These are phyloP conservation scores for Trypanosoma platydactyli DNA, from an alignment of 208 protist species.

Conservation along the genomic window DNA sequence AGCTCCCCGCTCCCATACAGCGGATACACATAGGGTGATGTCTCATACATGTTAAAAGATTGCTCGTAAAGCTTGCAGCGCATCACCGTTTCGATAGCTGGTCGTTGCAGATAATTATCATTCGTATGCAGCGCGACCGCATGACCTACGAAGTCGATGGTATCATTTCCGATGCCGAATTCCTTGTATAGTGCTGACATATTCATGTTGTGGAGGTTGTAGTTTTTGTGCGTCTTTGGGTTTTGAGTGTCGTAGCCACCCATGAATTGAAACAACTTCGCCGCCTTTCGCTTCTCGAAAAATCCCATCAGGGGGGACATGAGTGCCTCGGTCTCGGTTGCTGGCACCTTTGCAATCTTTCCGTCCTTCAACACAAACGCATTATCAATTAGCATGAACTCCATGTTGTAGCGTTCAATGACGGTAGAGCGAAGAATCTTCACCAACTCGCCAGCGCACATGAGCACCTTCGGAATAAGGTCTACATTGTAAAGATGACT, in stretches of 20 bases:
- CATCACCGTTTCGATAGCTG: conserved; percentile 93
- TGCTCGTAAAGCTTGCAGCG: conserved; percentile 96
- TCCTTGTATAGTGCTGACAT: conserved; percentile 96
- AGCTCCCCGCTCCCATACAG: conserved; percentile 99
- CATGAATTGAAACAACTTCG: conserved; percentile 95
- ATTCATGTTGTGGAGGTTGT: conserved; percentile 87
- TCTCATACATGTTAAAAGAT: conserved; percentile 94
- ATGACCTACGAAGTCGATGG: conserved; percentile 98
- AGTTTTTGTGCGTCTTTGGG: conserved; percentile 90
- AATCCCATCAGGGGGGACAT: conserved; percentile 96
- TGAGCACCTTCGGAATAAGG: conserved; percentile 99
- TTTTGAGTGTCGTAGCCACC: conserved; percentile 87
- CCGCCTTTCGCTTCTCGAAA: conserved; percentile 96
- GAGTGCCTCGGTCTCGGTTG: conserved; percentile 96
- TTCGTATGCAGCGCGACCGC: conserved; percentile 90
- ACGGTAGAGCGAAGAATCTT: conserved; percentile 98
- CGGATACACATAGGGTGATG: conserved; percentile 99
- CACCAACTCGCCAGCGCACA: conserved; percentile 96
- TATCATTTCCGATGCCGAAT: conserved; percentile 94
- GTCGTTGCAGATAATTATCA: conserved; percentile 93
- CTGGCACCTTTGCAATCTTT: conserved; percentile 98
- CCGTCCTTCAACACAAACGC: conserved; percentile 96
- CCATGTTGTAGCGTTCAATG: conserved; percentile 97
- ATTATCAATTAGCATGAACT: conserved; percentile 98
- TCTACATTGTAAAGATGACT: conserved; percentile 99